Percentiles rank a stretch among this genome's conserved stretches.
These are phyloP conservation scores for Xylaria sp. DNA, from an alignment of 2,329 filamentous ascomycete species.

Conservation along the genomic window DNA sequence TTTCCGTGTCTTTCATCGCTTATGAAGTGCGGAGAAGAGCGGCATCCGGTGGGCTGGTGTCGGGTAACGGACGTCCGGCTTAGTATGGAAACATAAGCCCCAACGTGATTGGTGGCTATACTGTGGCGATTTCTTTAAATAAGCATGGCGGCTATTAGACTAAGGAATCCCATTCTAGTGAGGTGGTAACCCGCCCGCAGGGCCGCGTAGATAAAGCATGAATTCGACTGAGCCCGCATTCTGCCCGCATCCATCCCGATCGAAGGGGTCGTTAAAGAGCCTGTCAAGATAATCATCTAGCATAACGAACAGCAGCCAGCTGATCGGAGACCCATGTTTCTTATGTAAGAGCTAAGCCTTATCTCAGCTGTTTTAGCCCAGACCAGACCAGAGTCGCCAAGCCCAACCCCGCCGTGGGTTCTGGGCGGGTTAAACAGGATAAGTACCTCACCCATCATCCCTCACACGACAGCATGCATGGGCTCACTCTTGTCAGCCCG, in stretches of 20 bases:
- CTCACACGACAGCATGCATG: neutral
- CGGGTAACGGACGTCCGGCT: slow-evolving; percentile 16
- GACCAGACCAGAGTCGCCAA: neutral
- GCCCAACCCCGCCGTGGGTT: neutral
- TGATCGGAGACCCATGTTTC: neutral
- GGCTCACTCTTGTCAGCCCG: slow-evolving; percentile 8
- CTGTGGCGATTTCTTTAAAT: slow-evolving; percentile 9
- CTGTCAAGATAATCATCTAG: neutral
- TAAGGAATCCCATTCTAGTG: neutral
- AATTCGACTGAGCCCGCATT: too few species aligned
- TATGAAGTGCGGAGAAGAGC: neutral
- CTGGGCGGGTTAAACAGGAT: too few species aligned
- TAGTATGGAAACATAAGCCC: neutral
- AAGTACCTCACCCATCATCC: neutral
- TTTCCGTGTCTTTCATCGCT: neutral
- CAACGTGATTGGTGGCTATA: slow-evolving; percentile 1
- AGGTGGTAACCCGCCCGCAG: neutral
- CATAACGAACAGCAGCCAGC: neutral
- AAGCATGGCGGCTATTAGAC: neutral
- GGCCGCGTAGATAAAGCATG: neutral
- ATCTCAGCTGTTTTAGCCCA: neutral
- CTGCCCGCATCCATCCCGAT: neutral
- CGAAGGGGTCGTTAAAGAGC: neutral
- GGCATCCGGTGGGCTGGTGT: slow-evolving; percentile 4
- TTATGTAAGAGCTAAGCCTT: slow-evolving; percentile 20